Percentiles rank a stretch among this genome's conserved stretches.
Evolutionary conservation across 306 rosid species (phyloP).

Genomic region (Vigna reflexopilosa): DNA sequence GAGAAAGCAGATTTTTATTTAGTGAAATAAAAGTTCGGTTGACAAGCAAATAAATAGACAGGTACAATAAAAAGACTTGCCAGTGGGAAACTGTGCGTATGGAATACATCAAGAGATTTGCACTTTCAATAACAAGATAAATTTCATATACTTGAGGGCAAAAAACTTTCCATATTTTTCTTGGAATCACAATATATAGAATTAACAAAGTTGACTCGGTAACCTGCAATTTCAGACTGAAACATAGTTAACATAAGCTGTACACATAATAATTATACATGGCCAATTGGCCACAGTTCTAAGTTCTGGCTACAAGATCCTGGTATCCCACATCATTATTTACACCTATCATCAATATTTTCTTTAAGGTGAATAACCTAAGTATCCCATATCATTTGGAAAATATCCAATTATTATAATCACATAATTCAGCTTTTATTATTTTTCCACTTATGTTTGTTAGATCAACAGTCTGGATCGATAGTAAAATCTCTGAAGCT

Average conservation of each 20-base stretch:
- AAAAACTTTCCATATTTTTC: not conserved
- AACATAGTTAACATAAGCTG: not conserved
- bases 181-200: not conserved
- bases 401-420: not conserved
- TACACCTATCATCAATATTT: not conserved
- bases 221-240: not conserved
- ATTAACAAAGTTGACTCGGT: not conserved
- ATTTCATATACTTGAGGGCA: not conserved
- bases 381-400: not conserved
- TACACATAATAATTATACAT: not conserved
- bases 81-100: not conserved
- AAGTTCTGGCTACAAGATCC: not conserved
- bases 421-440: not conserved
- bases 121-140: not conserved
- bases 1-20: not conserved
- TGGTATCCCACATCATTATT: not conserved
- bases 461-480: not conserved
- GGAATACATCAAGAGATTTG: not conserved
- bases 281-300: not conserved
- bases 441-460: not conserved
- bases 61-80: not conserved
- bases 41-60: not conserved
- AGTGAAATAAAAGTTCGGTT: not conserved
- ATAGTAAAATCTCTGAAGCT: slow-evolving; percentile 1
- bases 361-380: not conserved